Base-by-base conservation (phyloP, 306 rosid genomes). In the Prunus mume region DNA sequence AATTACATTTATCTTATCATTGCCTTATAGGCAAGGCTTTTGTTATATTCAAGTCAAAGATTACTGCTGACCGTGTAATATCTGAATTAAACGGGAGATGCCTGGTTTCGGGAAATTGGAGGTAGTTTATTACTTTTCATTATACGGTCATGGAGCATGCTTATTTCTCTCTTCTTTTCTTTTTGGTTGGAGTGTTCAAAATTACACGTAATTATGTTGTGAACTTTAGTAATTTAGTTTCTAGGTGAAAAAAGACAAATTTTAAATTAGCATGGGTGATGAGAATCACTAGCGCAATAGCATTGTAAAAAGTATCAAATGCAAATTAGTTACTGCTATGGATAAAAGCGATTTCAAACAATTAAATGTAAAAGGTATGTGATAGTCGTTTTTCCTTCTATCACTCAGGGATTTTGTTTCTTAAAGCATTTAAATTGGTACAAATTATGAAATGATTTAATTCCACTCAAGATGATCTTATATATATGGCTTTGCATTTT, bases 11-110 rank as follows among this genome's bases (percentile, higher is more conserved):
- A 65, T 76, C 79, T 45, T 25, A 60, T 76, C 74, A 60, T 81
- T 17, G 45, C 41, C 41, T 45, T 17, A 84, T 80, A 91, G 97
- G 92, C 43, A 82, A 81, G 76, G 97, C 97, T 51, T 76, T 89
- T 78, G 86, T 88, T 47, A 82, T 91, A 76, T 91, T 91, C 83
- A 80, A 79, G 83, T 79, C 87, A 61, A 78, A 75, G 71, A 55
- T 32, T 50, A 90, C 81, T 63, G 94, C 94, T 46, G 82, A 76
- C 22, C 22, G 49, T 65, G 90, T 91, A 41, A 25, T 87, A 68
- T 61, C 13, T 6, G 58, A 76, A 79, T 80, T 87, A 76, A 74
- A 30, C 11, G 75, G 41, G 62, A 80, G 80, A 85, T 86, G 89
- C 85, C 92, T 91, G 75, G 54, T 80, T 69, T 84, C 85, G 41